These are phyloP conservation scores for carrot (Daucus carota) DNA, from an alignment of 129 eudicot genomes.

Conservation along the genomic window DNA sequence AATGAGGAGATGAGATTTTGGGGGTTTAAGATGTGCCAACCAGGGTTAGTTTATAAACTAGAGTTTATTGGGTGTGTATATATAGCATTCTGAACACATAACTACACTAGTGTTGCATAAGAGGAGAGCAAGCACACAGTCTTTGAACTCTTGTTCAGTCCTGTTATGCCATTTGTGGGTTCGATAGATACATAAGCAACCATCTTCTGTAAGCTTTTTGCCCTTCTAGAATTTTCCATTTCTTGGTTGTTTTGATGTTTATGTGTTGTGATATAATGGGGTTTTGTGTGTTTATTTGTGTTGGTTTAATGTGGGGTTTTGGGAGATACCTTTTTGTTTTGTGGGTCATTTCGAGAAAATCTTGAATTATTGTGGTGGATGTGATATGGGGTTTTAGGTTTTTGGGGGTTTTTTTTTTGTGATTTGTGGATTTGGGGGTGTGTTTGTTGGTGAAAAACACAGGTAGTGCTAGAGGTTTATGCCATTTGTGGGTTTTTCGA, in stretches of 20 bases:
- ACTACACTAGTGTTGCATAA: not conserved
- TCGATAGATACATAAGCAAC: not conserved
- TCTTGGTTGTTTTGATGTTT: not conserved
- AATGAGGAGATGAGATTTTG: not conserved
- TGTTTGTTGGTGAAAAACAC: not conserved
- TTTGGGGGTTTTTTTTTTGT: not conserved
- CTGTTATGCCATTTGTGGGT: not conserved
- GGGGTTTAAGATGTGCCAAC: not conserved
- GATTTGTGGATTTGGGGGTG: not conserved
- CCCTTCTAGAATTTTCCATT: not conserved
- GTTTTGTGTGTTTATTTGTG: not conserved
- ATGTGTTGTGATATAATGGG: too few species aligned
- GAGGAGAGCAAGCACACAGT: not conserved
- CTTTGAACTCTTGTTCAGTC: not conserved
- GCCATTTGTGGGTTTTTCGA: not conserved
- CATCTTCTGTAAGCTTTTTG: not conserved
- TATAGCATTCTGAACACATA: conserved; percentile 10
- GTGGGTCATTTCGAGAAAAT: not conserved
- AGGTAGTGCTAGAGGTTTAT: not conserved
- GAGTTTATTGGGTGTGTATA: not conserved
- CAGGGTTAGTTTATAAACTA: not conserved
- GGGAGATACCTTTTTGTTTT: not conserved
- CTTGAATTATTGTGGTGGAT: not conserved
- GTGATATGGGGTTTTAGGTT: not conserved
- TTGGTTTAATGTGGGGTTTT: not conserved